Conservation (phyloP, 345 rosid species). For the Salix arbutifolia region DNA sequence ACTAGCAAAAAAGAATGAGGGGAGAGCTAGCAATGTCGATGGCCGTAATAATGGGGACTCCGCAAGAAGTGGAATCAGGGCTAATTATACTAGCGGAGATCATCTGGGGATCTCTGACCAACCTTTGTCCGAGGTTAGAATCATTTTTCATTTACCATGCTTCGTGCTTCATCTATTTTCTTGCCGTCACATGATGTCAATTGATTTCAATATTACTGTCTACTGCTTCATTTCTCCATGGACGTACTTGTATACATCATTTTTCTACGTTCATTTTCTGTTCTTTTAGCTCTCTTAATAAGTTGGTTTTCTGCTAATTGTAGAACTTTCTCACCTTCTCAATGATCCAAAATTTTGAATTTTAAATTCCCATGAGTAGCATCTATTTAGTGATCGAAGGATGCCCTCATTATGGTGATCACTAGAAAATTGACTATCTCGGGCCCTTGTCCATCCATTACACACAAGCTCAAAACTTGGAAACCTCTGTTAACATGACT, state of each 20-base stretch:
- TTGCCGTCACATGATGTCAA: not conserved
- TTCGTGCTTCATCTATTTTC: not conserved
- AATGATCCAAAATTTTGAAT: not conserved
- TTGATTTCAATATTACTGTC: not conserved
- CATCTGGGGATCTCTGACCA: slow-evolving; percentile 17
- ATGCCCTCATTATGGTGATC: not conserved
- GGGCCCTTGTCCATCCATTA: not conserved
- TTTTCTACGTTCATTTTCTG: not conserved
- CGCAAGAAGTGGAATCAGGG: slow-evolving; percentile 15
- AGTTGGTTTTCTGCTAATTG: not conserved
- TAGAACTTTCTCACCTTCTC: not conserved
- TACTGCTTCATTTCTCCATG: not conserved
- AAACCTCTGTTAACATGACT: not conserved
- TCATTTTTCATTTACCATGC: not conserved
- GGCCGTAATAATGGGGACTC: slow-evolving; percentile 26
- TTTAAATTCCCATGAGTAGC: not conserved
- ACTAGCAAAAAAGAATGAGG: slow-evolving; percentile 25
- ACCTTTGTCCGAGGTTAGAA: slow-evolving; percentile 35
- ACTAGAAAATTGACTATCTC: not conserved
- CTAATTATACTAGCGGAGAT: slow-evolving; percentile 4
- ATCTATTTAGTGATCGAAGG: not conserved
- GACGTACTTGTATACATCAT: not conserved
- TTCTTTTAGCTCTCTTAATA: not conserved
- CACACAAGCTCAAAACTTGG: not conserved
- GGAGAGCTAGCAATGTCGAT: slow-evolving; percentile 8